Conservation (phyloP, 2,329 filamentous ascomycete genomes). For the Epichloe sylvatica region DNA sequence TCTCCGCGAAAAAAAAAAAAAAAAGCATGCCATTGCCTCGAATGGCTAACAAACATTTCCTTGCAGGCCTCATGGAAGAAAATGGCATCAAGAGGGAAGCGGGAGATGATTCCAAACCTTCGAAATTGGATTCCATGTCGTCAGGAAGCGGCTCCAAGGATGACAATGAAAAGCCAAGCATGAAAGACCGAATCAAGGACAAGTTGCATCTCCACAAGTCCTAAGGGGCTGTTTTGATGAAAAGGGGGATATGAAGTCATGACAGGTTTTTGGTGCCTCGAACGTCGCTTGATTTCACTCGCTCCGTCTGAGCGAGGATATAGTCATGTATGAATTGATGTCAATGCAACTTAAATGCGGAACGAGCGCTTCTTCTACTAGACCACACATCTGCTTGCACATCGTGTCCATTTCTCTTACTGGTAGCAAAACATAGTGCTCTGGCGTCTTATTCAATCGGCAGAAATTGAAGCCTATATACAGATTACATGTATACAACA, state of each 20-base stretch:
- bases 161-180: conserved; percentile 32
- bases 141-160: conserved; percentile 7
- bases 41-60: not conserved
- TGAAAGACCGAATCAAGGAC: conserved; percentile 53
- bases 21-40: no score
- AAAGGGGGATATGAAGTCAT: not conserved
- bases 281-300: no score
- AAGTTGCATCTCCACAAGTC: conserved; percentile 42
- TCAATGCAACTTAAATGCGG: no score
- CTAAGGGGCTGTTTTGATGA: not conserved
- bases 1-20: not conserved
- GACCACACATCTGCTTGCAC: no score
- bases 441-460: not conserved
- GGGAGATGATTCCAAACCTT: not conserved
- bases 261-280: no score
- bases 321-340: no score
- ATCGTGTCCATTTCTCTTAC: not conserved
- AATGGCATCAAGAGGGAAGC: conserved; percentile 16
- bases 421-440: not conserved
- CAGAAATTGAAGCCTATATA: not conserved
- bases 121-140: conserved; percentile 7
- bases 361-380: no score
- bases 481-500: not conserved
- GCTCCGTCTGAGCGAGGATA: no score
- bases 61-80: conserved; percentile 20